Evolutionary conservation across 495 filamentous ascomycete genomes (phyloP).

Genomic region (Penicillium lagena): DNA sequence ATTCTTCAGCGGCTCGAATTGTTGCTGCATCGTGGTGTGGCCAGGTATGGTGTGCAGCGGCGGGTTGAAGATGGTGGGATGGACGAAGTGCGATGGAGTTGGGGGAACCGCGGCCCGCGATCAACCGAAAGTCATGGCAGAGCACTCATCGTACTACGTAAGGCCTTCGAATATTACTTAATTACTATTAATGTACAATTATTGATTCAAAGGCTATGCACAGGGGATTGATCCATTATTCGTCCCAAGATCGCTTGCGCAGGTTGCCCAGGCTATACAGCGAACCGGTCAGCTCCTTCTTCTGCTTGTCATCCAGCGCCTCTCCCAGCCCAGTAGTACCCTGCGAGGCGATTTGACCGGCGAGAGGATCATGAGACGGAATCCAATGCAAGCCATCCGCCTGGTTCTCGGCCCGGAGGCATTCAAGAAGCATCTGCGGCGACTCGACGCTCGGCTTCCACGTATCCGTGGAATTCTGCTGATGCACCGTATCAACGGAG

Average conservation of each 20-base stretch:
- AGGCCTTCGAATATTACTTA: too few relatives aligned
- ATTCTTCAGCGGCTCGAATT: constrained; percentile 80
- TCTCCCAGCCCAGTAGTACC: constrained; percentile 27
- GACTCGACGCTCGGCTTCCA: constrained; percentile 19
- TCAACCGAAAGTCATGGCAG: too few relatives aligned
- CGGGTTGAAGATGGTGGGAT: constrained; percentile 13
- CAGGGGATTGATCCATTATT: too few relatives aligned
- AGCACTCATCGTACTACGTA: too few relatives aligned
- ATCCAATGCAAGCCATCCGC: constrained; percentile 16
- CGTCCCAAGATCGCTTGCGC: constrained; percentile 47
- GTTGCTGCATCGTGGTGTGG: constrained; percentile 45
- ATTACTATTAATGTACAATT: not conserved
- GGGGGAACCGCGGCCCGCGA: constrained; percentile 10
- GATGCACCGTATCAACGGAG: constrained; percentile 49
- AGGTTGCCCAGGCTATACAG: constrained; percentile 69
- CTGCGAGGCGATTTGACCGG: constrained; percentile 20
- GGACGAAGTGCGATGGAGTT: constrained; percentile 19
- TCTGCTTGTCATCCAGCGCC: constrained; percentile 25
- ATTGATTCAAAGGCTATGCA: too few relatives aligned
- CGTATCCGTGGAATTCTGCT: constrained; percentile 31
- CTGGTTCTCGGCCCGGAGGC: constrained; percentile 13
- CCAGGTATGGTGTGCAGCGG: too few relatives aligned
- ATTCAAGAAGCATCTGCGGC: constrained; percentile 20
- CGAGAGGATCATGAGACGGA: constrained; percentile 14
- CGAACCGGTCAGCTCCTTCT: constrained; percentile 35